Evolutionary conservation across 257 asterid species (phyloP), one percentile per base, ranked within the genome.

Genomic region (Marsdenia floribunda): DNA sequence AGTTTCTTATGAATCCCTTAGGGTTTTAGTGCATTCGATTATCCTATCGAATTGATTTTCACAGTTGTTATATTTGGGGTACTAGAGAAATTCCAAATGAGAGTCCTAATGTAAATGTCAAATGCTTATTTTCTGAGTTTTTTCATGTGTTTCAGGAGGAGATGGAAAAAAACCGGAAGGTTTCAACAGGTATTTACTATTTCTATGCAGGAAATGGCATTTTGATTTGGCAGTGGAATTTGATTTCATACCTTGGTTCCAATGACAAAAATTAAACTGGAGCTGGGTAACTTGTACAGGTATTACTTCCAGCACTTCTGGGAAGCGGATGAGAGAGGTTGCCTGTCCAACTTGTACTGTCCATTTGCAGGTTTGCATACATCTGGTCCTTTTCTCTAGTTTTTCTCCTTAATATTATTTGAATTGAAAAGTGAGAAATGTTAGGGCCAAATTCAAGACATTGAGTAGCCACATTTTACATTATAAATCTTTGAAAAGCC

Each of bases 331-430:
- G 91, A 89, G 94, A 83, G 97, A 93, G 78, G 98, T 90, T 71
- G 98, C 82, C 9, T 90, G 98, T 75, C 98, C 98, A 70, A 93
- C 88, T 2, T 93, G 98, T 88, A 93, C 98, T 0, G 96, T 90
- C 79, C 97, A 90, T 81, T 83, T 92, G 71, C 97, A 92, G 96
- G 97, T 92, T 64, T 46, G 74, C 14, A 10, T 40, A 60, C 24
- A 6, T 47, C 16, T 68, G 42, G 38, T 15, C 13, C 21, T 26
- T 59, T 53, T 7, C 12, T 54, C 24, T 67, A 24, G 42, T 11
- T 18, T 66, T 33, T 24, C 33, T 29, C 49, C 49, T 16, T 6
- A 22, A 15, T 37, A 33, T 8, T 70, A 22, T 19, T 55, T 35
- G 10, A 19, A 22, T 19, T 14, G 38, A 26, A 4, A 53, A 53